Evolutionary conservation across 2,329 filamentous ascomycete species (phyloP).

Genomic region (Xylariaceae sp.): DNA sequence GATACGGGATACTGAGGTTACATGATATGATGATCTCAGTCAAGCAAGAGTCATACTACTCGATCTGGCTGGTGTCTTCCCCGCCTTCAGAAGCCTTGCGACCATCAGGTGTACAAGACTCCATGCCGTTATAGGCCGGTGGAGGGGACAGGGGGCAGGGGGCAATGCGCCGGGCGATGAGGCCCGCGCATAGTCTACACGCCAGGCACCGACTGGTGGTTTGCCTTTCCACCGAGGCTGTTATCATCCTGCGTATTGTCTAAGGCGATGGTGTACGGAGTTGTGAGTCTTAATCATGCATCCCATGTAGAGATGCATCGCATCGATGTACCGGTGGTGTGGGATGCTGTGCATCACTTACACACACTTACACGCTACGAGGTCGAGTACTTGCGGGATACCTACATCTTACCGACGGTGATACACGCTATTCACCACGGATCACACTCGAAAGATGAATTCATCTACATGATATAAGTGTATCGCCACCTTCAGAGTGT

Average conservation of each 20-base stretch:
- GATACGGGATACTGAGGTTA: no score
- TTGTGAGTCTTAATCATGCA: background rate
- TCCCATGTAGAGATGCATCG: background rate
- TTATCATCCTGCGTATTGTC: no score
- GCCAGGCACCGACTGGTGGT: slow-evolving; percentile 7
- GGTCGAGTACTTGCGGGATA: background rate
- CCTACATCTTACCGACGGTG: background rate
- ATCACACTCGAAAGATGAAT: no score
- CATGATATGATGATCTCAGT: slow-evolving; percentile 5
- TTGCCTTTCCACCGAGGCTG: no score
- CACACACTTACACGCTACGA: background rate
- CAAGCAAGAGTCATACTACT: slow-evolving; percentile 2
- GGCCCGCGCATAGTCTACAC: background rate
- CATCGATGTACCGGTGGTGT: background rate
- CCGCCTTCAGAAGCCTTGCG: slow-evolving; percentile 6
- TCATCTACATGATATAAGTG: no score
- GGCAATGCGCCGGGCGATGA: slow-evolving; percentile 1
- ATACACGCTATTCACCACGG: no score
- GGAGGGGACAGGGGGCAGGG: slow-evolving; percentile 13
- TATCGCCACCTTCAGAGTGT: no score
- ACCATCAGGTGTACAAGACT: slow-evolving; percentile 17
- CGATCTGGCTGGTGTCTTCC: slow-evolving; percentile 5
- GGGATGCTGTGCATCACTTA: background rate
- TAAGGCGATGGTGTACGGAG: background rate
- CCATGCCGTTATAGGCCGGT: slow-evolving; percentile 14